phyloP scores from a whole-genome alignment of 2,329 filamentous ascomycete species.

The Akanthomyces lecanii region DNA sequence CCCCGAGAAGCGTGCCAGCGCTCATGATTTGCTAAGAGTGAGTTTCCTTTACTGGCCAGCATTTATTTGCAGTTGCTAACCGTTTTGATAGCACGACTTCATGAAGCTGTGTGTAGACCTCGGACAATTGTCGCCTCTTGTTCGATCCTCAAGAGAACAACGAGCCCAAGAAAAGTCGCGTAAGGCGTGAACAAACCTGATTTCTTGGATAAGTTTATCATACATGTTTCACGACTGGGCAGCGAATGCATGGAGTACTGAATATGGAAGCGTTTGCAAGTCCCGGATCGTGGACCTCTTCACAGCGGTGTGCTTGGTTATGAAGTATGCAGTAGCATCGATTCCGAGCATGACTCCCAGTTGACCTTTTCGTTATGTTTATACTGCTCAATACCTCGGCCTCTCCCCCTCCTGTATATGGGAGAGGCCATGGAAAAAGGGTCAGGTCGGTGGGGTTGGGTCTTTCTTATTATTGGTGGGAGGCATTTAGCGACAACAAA shows the following conservation, averaged over 20 bases:
- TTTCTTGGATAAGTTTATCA: neutral
- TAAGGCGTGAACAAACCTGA: constrained; percentile 41
- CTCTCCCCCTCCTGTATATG: neutral
- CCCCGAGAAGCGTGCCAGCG: constrained; percentile 92
- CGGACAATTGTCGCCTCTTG: constrained; percentile 76
- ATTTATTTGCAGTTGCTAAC: constrained; percentile 28
- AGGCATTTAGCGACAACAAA: constrained; percentile 13
- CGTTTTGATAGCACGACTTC: constrained; percentile 62
- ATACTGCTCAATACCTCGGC: constrained; percentile 1
- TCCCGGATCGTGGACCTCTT: neutral
- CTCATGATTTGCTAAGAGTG: constrained; percentile 89
- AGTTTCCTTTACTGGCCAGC: constrained; percentile 34
- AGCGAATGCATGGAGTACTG: constrained; percentile 3
- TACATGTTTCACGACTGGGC: constrained; percentile 3
- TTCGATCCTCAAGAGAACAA: constrained; percentile 78
- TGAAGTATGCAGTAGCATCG: neutral
- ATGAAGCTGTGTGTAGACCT: constrained; percentile 73
- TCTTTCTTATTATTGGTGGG: constrained; percentile 1
- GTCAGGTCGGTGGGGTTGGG: neutral
- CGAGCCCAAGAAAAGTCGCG: constrained; percentile 79
- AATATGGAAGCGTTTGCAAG: neutral
- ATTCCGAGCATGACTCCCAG: neutral
- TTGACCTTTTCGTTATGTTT: constrained; percentile 6
- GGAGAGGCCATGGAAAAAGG: neutral
- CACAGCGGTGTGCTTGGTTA: neutral